Evolutionary conservation across 495 filamentous ascomycete genomes (phyloP), one percentile per base, ranked within the genome.

Genomic region (Xylaria flabelliformis): DNA sequence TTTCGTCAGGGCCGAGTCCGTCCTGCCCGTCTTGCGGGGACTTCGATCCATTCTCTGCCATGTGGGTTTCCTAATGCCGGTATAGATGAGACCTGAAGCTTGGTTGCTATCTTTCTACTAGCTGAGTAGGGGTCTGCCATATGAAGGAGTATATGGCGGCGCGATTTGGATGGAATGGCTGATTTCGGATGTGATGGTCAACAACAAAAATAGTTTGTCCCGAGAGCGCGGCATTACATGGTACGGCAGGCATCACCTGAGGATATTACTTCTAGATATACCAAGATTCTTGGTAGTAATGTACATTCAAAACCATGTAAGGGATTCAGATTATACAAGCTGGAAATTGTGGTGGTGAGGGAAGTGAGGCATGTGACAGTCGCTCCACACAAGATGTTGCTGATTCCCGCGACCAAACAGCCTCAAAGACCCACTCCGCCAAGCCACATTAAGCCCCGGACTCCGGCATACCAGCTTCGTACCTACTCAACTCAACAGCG

Each of bases 1-100:
- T 91, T 39, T 93, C 91, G 15, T 81, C 82, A 0, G 74, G 70
- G 39, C 64, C 59, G 17, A 65, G 74, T 12, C 48, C 59, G 46
- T 64, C 72, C 21, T 78, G 73, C 46, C 75, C 77, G 50, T 78
- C 77, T 59, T 74, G 77, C 42, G 77, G 77, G 15, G 79, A 78
- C 39, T 70, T 76, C 1, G 76, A 79, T 53, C 72, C 67, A 62
- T 71, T 70, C 53, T 77, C 75, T 41, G 77, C 75, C 77, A 79
- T 79, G 58, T 61, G 58, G 51, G 61, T 46, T 56, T 5, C 48
- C 36, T 65, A 64, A 24, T 24, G 55, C 24, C 1, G 59, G 9
- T 21, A 32, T 29, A 34, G n/a, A 50, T 10, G 12, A 13, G 26
- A 29, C 21, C 17, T 9, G 26, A 39, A 48, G 17, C n/a, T 13